Evolutionary conservation across 2,329 filamentous ascomycete genomes (phyloP).

Genomic region (Colletotrichum karsti): DNA sequence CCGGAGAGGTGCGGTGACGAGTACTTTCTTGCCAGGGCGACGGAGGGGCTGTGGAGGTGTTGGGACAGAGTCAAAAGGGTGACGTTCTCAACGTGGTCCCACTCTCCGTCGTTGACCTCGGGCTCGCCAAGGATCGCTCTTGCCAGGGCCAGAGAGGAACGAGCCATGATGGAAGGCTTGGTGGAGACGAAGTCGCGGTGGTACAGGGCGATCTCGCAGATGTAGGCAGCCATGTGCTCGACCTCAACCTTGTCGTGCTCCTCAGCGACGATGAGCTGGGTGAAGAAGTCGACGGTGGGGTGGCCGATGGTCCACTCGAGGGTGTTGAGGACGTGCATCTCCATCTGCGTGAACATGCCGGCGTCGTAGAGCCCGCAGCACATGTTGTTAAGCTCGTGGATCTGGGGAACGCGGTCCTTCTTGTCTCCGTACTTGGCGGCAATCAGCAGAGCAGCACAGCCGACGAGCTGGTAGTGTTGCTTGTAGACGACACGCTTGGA

Average conservation of each 20-base stretch:
- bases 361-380: conserved; percentile 98
- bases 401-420: conserved; percentile 98
- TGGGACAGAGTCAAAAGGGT: conserved; percentile 69
- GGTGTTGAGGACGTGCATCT: conserved; percentile 98
- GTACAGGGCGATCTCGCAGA: conserved; percentile 94
- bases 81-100: conserved; percentile 77
- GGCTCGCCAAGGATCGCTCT: conserved; percentile 85
- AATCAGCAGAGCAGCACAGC: conserved; percentile 94
- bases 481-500: conserved; percentile 98
- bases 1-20: conserved; percentile 60
- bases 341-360: conserved; percentile 99
- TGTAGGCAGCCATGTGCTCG: conserved; percentile 93
- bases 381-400: conserved; percentile 98
- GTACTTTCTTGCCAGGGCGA: conserved; percentile 68
- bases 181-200: conserved; percentile 97
- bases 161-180: conserved; percentile 88
- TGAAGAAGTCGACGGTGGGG: conserved; percentile 93
- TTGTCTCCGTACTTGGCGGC: conserved; percentile 98
- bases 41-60: conserved; percentile 66
- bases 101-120: conserved; percentile 79
- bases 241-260: conserved; percentile 83
- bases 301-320: conserved; percentile 96
- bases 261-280: conserved; percentile 86
- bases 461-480: conserved; percentile 97
- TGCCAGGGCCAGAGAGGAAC: conserved; percentile 85